Evolutionary conservation across 106 monocot genomes (phyloP), one percentile per base, ranked within the genome.

Genomic region (Dendrobium officinale): DNA sequence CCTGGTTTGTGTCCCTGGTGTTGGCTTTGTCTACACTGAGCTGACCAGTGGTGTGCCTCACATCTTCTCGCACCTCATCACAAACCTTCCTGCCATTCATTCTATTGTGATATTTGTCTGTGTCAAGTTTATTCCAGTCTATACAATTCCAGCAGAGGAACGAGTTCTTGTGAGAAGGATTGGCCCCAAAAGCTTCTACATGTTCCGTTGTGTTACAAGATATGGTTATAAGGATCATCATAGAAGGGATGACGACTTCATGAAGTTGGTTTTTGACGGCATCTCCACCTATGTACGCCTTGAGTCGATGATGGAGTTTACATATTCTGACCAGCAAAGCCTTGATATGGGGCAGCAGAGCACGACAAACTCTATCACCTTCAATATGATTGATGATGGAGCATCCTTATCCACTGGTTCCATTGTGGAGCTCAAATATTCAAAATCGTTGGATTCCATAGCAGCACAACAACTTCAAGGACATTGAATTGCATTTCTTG

Each of bases 401-500:
- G 67, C 7, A 27, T 67, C 85, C 72, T 4, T 80, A 11, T 73
- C 26, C 26, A 74, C 58, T 17, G 76, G 43, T 9, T 83, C 83
- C 58, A 58, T 58, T 58, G 58, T 58, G 20, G 58, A 58, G 20
- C 44, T 29, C 68, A 78, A 7, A 74, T 55, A 1, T 42, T 77
- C 82, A 13, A 42, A 58, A 15, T 84, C 85, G 3, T 44, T 77
- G 5, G 92, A 89, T 55, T 88, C 84, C 2, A 91, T 91, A 17
- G 67, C 87, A 78, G 67, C 55, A 19, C 43, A 4, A 19, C 75
- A 76, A 80, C 20, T 9, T 81, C 74, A 0, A 64, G n/a, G 88
- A 81, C 11, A 92, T 87, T n/a, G 95, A 92, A 67, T 9, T 90
- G 77, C 90, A 90, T 55, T 95, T 90, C 84, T 79, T 95, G 82